These are phyloP conservation scores for Skeletonema tropicum DNA, from an alignment of 108 stramenopile species.

Conservation along the genomic window DNA sequence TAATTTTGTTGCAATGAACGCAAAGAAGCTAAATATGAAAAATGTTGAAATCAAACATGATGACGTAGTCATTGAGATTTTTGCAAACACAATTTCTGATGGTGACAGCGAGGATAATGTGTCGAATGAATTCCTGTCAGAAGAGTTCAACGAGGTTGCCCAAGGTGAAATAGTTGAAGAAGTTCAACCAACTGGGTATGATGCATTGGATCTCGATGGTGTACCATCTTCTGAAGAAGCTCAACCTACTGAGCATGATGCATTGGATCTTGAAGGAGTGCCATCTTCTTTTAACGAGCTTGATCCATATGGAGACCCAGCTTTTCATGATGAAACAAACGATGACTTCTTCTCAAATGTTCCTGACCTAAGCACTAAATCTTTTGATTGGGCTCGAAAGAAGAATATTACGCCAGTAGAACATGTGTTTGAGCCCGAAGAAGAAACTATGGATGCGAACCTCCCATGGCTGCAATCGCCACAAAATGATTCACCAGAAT, in stretches of 20 bases:
- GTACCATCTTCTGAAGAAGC: background rate
- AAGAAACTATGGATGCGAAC: background rate
- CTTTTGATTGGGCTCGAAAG: background rate
- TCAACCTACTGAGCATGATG: background rate
- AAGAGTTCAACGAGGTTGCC: background rate
- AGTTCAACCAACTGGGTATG: background rate
- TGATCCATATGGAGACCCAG: background rate
- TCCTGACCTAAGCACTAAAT: background rate
- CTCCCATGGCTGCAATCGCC: background rate
- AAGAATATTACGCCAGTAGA: background rate
- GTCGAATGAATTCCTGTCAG: background rate
- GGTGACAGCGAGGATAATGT: background rate
- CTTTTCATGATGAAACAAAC: background rate
- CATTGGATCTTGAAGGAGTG: too few relatives aligned
- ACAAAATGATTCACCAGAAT: background rate
- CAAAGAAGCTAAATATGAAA: background rate
- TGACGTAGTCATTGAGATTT: background rate
- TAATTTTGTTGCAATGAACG: slow-evolving; percentile 46
- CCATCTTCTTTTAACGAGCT: background rate
- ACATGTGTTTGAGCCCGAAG: background rate
- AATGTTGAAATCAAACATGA: background rate
- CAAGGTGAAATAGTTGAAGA: background rate
- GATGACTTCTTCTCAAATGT: background rate
- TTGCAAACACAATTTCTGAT: background rate
- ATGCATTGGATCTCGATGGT: too few relatives aligned